Evolutionary conservation across 75 land plant genomes (phyloP), one percentile per base, ranked within the genome.

Genomic region (Pseudotsuga menziesii): DNA sequence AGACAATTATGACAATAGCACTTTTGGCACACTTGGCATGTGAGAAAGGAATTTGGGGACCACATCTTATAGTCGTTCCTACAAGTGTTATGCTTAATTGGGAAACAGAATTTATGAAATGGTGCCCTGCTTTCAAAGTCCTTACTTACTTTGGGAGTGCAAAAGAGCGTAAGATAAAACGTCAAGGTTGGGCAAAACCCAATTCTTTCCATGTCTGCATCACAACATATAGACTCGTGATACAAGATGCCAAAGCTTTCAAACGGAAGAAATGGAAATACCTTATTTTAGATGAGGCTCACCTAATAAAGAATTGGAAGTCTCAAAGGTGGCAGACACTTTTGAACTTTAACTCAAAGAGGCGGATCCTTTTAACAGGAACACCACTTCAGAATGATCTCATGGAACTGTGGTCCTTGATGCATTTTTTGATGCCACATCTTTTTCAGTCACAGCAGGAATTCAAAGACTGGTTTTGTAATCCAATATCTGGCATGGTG

Each of bases 391-490:
- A 97, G 81, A 97, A 97, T 83, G 99, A 97, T 77, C 89, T 97
- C 22, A 97, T 97, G 99, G 99, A 97, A 79, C 88, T 97, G 12
- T 97, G 99, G 99, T 94, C 98, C 36, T 76, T 97, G 61, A 97
- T 97, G 99, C 99, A 97, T 81, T 97, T 97, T 78, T 84, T 97
- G 75, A 97, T 97, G 99, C 99, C 99, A n/a, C 99, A 97, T 77
- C 77, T 97, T 16, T 97, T 97, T 82, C 99, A 97, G 80, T 97
- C 99, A 39, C 99, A 97, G 82, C 99, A 97, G 60, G 95, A 97
- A 82, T 97, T 97, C 77, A 94, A 94, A 75, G 99, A 97, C 78
- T 97, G 99, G 99, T 97, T 97, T 76, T 60, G 94, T 69, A 97
- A 97, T 85, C 99, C 99, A 25, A 97, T 97, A 58, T 84, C 94